Base-by-base conservation (phyloP, 169 alveolate genomes). In the Plasmodium berghei region DNA sequence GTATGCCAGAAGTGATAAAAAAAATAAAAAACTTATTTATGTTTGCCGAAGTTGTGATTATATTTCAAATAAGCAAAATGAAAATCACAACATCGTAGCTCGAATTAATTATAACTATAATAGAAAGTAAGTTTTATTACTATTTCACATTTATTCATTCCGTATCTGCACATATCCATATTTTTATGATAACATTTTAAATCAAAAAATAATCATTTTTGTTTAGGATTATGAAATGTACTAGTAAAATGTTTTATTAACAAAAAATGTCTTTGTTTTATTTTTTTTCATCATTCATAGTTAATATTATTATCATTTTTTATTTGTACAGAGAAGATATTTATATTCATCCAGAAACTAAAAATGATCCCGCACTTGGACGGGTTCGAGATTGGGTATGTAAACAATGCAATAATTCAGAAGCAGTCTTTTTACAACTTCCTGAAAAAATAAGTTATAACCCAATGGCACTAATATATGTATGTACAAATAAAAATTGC, bases 391-490 rank as follows among this genome's bases (percentile, higher is more conserved):
- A 95, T 63, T 96, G 98, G 98, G 88, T 72, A 34, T 96, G 98
- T 73, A 92, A 92, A 42, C 88, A 92, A 62, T 96, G 98, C 70
- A 96, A 97, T 9, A 88, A 83, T 59, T 80, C 88, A 45, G 96
- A 94, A 66, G 97, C 97, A 1, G 97, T 96, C 12, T 96, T 96
- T 86, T 96, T 96, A 73, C 98, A 96, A 71, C 89, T 96, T 5
- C 98, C 98, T 0, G 98, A 96, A 87, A 63, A 97, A 40, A 96
- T 95, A 0, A 92, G 96, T 12, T 96, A 94, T 72, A 98, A 96
- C 40, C 98, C 98, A 12, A 96, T 96, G 98, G 95, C 96, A 42
- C 94, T 96, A 14, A 98, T 96, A 16, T 96, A 93, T 86, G 98
- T 96, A 16, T 96, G 98, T 94, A 90, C 93, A 48, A 93, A 93